Evolutionary conservation across 768 basidiomycete genomes (phyloP), one percentile per base, ranked within the genome.

Genomic region (Lentinula aciculospora): DNA sequence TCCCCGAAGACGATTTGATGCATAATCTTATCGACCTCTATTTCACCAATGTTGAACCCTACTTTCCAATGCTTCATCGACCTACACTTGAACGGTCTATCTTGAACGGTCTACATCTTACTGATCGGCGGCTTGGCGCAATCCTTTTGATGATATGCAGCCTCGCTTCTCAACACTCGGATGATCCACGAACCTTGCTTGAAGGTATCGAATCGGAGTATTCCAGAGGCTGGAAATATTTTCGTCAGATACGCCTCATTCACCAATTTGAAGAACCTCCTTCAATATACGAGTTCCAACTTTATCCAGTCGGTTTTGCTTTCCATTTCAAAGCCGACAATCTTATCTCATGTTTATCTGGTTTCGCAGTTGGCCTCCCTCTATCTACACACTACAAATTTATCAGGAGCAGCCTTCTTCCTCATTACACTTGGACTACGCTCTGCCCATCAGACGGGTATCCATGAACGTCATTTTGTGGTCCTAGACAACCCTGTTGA

Each of bases 391-490:
- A 74, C 74, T 6, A 75, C 80, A 0, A 78, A 75, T 9, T 75
- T 73, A 0, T 76, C 81, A 1, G 81, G 84, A 47, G 77, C 81
- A 9, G 71, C 72, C 42, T 92, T 88, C 89, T 78, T 78, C 6
- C 74, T 83, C 7, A 74, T 83, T 37, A 86, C 86, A 0, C 70
- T 86, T 40, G 86, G 84, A n/a, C 70, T 92, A 27, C 83, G 89
- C 3, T 72, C 85, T 47, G 82, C 84, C 1, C 85, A 91, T 65
- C 89, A 94, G 60, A 81, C 89, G 34, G 84, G 92, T 23, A 86
- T 82, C 1, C 90, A 93, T 67, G 66, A 73, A 54, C 69, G 78
- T 23, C 72, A 70, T 48, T 61, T 66, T 28, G 69, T 58, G 55
- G 65, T 21, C 58, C 65, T 65, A 5, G 74, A 74, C 13, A 77